Evolutionary conservation across 345 rosid genomes (phyloP), one percentile per base, ranked within the genome.

Genomic region (Draba incana): DNA sequence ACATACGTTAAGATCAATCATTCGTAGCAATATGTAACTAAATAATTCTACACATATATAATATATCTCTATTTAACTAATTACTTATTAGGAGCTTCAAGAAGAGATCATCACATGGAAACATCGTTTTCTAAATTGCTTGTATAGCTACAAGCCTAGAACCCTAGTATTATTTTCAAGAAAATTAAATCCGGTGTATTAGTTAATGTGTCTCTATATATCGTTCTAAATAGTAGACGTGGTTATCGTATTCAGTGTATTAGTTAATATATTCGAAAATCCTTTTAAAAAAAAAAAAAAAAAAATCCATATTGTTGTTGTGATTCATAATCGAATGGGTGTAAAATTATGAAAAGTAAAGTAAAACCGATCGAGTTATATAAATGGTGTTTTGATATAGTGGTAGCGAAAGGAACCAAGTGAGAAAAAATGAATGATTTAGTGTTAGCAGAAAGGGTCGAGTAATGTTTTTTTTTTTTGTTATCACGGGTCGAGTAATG

Each of bases 401-500:
- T 55, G 56, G 46, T 38, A 44, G 62, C 10, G 62, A 44, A 1
- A 23, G 54, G 56, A 70, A 53, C 47, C 49, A 71, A 71, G 56
- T 55, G 50, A 64, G 3, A 33, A n/a, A 56, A 39, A 56, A 46
- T 28, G 57, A 63, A 64, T 62, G 59, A 30, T 72, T 4, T 71
- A 43, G 57, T 44, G 0, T 48, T 46, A 42, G 4, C 47, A 28
- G 10, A 64, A 56, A 57, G 43, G 53, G 69, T 24, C 25, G 75
- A 55, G 69, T 25, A 55, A 63, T 63, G 42, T 46, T 71, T n/a
- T n/a, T n/a, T n/a, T n/a, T n/a, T n/a, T n/a, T n/a, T n/a, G n/a
- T n/a, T n/a, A n/a, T n/a, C n/a, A n/a, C n/a, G 43, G 53, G 69
- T 24, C 25, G 75, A 55, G 69, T 25, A 55, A 63, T 63, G 42